These are phyloP conservation scores for Pseudocercospora cruenta DNA, from an alignment of 2,329 filamentous ascomycete species.

Conservation along the genomic window DNA sequence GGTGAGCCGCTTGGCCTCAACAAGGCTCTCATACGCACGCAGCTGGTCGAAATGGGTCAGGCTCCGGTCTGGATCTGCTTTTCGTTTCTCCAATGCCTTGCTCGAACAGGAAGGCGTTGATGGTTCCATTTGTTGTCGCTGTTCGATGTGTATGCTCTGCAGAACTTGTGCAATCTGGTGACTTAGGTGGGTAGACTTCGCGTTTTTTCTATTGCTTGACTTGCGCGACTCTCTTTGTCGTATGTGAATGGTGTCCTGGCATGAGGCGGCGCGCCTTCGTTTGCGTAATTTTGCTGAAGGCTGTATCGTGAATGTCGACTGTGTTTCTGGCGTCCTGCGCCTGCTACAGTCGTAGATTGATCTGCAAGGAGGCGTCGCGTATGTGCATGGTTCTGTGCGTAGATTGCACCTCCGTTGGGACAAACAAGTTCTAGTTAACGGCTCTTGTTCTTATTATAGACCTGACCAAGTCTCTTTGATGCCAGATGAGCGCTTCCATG, in stretches of 20 bases:
- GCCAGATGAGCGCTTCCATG: too few species aligned
- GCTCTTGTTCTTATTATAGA: too few species aligned
- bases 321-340: not conserved
- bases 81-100: not conserved
- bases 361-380: not conserved
- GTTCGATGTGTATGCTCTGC: not conserved
- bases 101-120: too few species aligned
- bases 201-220: not conserved
- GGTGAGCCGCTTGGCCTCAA: not conserved
- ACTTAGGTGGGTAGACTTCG: not conserved
- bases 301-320: not conserved
- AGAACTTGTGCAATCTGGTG: not conserved
- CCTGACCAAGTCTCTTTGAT: too few species aligned
- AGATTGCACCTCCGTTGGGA: not conserved
- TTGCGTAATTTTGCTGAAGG: not conserved
- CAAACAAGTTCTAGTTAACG: not conserved
- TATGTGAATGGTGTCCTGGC: not conserved
- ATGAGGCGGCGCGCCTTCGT: not conserved
- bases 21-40: not conserved
- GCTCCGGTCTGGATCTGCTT: not conserved
- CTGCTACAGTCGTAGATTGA: not conserved
- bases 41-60: not conserved
- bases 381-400: not conserved
- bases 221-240: not conserved
- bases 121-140: not conserved